phyloP scores from a whole-genome alignment of 1,139 yeast species.

The Ogataea hybrid region DNA sequence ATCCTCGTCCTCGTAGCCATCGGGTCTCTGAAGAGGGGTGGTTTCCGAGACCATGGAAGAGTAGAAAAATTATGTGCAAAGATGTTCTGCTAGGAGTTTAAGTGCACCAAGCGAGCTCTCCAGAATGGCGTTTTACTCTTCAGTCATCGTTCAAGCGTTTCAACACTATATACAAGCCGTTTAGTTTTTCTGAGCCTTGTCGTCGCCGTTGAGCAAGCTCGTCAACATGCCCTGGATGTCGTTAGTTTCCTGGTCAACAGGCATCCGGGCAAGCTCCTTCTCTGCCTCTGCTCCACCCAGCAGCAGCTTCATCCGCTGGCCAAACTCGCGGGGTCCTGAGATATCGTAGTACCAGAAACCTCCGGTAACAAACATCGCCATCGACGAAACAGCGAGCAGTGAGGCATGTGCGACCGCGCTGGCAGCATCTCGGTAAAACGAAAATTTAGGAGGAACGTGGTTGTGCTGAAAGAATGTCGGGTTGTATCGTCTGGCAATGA shows the following conservation, averaged over 20 bases:
- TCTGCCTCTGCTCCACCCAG: constrained; percentile 72
- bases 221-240: constrained; percentile 40
- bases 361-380: constrained; percentile 73
- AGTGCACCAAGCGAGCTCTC: no score
- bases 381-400: constrained; percentile 66
- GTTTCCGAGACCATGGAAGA: constrained; percentile 8
- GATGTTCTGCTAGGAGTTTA: background rate
- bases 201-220: constrained; percentile 20
- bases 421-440: constrained; percentile 79
- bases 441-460: constrained; percentile 80
- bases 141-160: no score
- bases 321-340: constrained; percentile 66
- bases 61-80: background rate
- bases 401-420: constrained; percentile 85
- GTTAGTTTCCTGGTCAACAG: constrained; percentile 67
- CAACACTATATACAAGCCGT: constrained; percentile 2
- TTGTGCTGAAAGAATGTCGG: constrained; percentile 85
- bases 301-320: constrained; percentile 59
- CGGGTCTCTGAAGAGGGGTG: constrained; percentile 3
- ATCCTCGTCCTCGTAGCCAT: constrained; percentile 24
- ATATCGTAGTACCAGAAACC: constrained; percentile 80
- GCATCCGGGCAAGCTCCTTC: constrained; percentile 44
- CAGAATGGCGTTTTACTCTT: no score
- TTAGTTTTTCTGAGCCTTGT: constrained; percentile 3
- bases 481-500: constrained; percentile 66